Percentiles rank a stretch among this genome's conserved stretches.
phyloP scores from a whole-genome alignment of 805 yeast species.

The Saccharomyces kudriavzevii region DNA sequence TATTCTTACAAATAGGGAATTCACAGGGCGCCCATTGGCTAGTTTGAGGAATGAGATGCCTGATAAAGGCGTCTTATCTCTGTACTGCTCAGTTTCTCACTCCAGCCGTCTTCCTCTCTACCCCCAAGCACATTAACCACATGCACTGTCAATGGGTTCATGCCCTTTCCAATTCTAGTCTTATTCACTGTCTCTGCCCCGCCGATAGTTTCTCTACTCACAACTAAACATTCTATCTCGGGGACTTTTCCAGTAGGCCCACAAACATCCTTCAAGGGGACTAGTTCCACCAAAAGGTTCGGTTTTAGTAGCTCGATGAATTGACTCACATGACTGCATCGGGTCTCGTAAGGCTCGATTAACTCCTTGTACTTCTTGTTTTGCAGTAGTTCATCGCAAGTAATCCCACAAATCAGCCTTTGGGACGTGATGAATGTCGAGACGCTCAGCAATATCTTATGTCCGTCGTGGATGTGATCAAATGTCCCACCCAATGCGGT shows the following conservation, averaged over 20 bases:
- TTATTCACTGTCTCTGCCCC: conserved; percentile 74
- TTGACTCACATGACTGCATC: conserved; percentile 39
- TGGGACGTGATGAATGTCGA: conserved; percentile 52
- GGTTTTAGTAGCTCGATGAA: conserved; percentile 49
- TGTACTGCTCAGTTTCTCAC: conserved; percentile 80
- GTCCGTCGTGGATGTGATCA: conserved; percentile 95
- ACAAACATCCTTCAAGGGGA: conserved; percentile 72
- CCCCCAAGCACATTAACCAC: conserved; percentile 64
- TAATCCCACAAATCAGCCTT: conserved; percentile 69
- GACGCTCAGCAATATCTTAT: conserved; percentile 70
- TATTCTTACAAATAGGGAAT: not conserved
- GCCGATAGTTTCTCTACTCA: conserved; percentile 67
- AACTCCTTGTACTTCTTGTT: conserved; percentile 68
- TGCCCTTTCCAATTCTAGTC: conserved; percentile 48
- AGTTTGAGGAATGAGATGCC: conserved; percentile 13
- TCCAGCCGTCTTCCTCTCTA: conserved; percentile 44
- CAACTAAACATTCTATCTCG: conserved; percentile 70
- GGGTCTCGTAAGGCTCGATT: conserved; percentile 47
- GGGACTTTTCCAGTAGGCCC: conserved; percentile 83
- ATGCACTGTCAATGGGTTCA: conserved; percentile 42
- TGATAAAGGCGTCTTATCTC: conserved; percentile 40
- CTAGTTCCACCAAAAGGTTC: conserved; percentile 39
- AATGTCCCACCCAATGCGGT: conserved; percentile 91
- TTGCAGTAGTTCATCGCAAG: conserved; percentile 62
- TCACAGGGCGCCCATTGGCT: conserved; percentile 6